phyloP scores from a whole-genome alignment of 441 rosid species.

The Populus hybrid region DNA sequence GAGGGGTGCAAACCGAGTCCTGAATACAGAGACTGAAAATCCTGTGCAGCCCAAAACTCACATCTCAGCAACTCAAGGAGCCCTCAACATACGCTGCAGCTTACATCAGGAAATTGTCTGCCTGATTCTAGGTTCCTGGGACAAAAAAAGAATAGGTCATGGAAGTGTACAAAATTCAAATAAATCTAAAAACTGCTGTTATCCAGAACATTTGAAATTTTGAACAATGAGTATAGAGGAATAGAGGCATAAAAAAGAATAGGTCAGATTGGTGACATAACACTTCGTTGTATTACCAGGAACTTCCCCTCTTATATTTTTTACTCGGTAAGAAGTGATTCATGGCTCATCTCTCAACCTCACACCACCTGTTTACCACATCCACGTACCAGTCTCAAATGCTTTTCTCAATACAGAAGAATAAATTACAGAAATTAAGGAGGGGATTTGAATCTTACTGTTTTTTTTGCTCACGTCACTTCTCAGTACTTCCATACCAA shows the following conservation, averaged over 20 bases:
- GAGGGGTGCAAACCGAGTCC: background rate
- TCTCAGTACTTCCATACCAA: conserved; percentile 65
- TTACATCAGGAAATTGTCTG: background rate
- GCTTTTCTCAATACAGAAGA: background rate
- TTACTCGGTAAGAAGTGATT: too few relatives aligned
- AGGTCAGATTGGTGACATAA: background rate
- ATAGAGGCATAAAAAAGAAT: background rate
- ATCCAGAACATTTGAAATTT: background rate
- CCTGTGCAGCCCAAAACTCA: background rate
- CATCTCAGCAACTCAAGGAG: background rate
- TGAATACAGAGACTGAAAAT: background rate
- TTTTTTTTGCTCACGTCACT: conserved; percentile 48
- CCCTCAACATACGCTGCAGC: background rate
- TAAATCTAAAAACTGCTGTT: too few relatives aligned
- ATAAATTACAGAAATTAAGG: background rate
- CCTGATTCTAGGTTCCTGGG: conserved; percentile 14
- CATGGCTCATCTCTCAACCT: too few relatives aligned
- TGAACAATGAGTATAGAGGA: background rate
- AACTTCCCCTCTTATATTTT: too few relatives aligned
- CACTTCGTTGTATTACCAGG: background rate
- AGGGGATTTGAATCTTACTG: conserved; percentile 16
- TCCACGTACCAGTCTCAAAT: background rate
- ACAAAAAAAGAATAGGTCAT: background rate
- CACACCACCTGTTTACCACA: background rate
- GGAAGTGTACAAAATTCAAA: too few relatives aligned